Percentiles rank a stretch among this genome's conserved stretches.
phyloP scores from a whole-genome alignment of 176 grass and related monocot species.

The Neostapfia colusana region DNA sequence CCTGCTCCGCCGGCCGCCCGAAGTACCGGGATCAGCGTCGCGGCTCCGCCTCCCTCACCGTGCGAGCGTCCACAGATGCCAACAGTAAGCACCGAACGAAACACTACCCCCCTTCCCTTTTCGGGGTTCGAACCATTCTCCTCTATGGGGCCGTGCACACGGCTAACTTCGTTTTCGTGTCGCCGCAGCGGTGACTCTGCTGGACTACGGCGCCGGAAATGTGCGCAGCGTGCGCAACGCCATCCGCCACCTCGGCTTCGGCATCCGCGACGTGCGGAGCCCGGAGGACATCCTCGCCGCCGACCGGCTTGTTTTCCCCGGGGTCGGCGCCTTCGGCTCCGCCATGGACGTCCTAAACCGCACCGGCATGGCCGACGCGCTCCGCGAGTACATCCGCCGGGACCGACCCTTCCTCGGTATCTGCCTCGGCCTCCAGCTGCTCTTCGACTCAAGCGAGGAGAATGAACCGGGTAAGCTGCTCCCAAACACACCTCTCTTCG shows the following conservation, averaged over 20 bases:
- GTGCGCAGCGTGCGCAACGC: slow-evolving; percentile 91
- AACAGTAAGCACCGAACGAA: slow-evolving; percentile 44
- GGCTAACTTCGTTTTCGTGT: neutral
- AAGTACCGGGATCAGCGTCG: slow-evolving; percentile 23
- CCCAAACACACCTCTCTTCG: neutral
- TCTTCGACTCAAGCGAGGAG: slow-evolving; percentile 95
- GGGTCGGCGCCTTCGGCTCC: slow-evolving; percentile 88
- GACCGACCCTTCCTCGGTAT: slow-evolving; percentile 95
- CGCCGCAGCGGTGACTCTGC: slow-evolving; percentile 64
- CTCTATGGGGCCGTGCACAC: neutral
- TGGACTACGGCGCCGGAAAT: slow-evolving; percentile 94
- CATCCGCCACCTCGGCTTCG: slow-evolving; percentile 77
- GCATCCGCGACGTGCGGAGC: slow-evolving; percentile 79
- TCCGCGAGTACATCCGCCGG: slow-evolving; percentile 70
- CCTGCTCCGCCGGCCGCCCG: slow-evolving; percentile 19
- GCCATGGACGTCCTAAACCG: slow-evolving; percentile 85
- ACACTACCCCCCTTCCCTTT: slow-evolving; percentile 15
- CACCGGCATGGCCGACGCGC: slow-evolving; percentile 81
- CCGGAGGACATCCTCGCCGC: slow-evolving; percentile 87
- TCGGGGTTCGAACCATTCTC: slow-evolving; percentile 17
- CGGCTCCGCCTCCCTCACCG: slow-evolving; percentile 27
- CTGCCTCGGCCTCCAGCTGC: slow-evolving; percentile 88
- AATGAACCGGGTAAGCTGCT: slow-evolving; percentile 64
- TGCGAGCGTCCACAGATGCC: slow-evolving; percentile 41
- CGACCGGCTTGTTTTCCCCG: slow-evolving; percentile 79